Base-by-base conservation (phyloP, 352 stramenopile genomes). In the Elongisporangium undulatum region DNA sequence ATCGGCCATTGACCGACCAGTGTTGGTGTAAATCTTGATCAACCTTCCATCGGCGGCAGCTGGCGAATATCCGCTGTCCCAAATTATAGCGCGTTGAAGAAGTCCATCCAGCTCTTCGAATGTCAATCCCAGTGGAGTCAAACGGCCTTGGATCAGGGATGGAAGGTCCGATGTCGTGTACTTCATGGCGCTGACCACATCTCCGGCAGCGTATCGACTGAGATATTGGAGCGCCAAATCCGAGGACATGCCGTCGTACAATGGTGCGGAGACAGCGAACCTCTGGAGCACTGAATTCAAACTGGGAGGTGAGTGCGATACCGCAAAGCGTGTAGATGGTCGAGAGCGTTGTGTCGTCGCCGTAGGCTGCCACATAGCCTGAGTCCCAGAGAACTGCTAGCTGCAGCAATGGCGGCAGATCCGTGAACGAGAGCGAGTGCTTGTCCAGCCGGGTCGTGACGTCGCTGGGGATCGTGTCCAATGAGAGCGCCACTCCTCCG, bases 71-170 rank as follows among this genome's bases (percentile, higher is more conserved):
- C 77, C 79, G 3, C 58, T 68, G 48, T 89, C 79, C 79, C 77
- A 89, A 8, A 89, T 59, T 50, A 89, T 56, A 2, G 75, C 77
- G 12, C 74, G 77, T 48, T 89, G 79, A 0, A 82, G 56, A 20
- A 77, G 58, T 6, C 68, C 68, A 5, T 66, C 53, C 21, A 80
- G 58, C 16, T 67, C 57, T 2, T 58, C 51, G 56, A 75, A 75
- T 6, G 5, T 8, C 26, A 34, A 34, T 9, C 8, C 8, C 4
- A 34, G 8, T 8, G 26, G 26, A 34, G 26, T 34, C 26, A 34
- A 8, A 15, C 29, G 29, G 1, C 2, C 29, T 45, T 17, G 10
- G 12, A 4, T 4, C 34, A 12, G 10, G 17, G 1, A 3, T 17
- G 10, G 34, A 9, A 17, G 26, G 8, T 34, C 26, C 8, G 26